phyloP scores from a whole-genome alignment of 2,329 filamentous ascomycete genomes.

The Periconia sp. region DNA sequence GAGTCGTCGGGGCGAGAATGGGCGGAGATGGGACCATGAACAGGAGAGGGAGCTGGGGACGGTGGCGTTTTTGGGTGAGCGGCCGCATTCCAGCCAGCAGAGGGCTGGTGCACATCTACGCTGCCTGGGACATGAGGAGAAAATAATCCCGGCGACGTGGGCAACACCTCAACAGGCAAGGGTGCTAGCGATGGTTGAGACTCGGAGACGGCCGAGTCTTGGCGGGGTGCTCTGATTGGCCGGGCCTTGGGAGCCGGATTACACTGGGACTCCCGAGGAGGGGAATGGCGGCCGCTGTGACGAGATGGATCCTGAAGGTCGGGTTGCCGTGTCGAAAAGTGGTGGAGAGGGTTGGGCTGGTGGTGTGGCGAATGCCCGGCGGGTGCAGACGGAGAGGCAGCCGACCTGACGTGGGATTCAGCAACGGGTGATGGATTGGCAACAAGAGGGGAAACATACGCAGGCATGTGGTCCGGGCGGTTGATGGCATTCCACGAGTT shows the following conservation, averaged over 20 bases:
- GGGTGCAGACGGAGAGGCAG: too few species aligned
- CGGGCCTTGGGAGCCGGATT: not conserved
- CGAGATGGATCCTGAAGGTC: not conserved
- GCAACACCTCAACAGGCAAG: too few species aligned
- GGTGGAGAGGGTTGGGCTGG: too few species aligned
- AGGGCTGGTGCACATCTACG: not conserved
- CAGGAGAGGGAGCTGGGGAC: constrained; percentile 2
- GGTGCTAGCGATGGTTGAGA: not conserved
- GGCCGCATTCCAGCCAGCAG: not conserved
- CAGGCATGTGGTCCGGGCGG: too few species aligned
- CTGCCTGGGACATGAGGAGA: too few species aligned
- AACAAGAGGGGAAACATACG: too few species aligned
- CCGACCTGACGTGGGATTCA: too few species aligned
- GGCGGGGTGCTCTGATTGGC: constrained; percentile 3
- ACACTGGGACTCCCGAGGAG: not conserved
- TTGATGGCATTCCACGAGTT: not conserved
- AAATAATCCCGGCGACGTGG: too few species aligned
- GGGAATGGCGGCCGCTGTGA: not conserved
- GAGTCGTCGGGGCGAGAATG: not conserved
- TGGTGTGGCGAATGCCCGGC: too few species aligned
- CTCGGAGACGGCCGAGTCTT: constrained; percentile 3
- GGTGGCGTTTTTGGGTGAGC: not conserved
- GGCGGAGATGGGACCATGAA: not conserved
- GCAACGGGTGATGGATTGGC: too few species aligned
- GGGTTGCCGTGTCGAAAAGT: not conserved